Base-by-base conservation (phyloP, 2,329 filamentous ascomycete species). In the Colletotrichum tofieldiae region DNA sequence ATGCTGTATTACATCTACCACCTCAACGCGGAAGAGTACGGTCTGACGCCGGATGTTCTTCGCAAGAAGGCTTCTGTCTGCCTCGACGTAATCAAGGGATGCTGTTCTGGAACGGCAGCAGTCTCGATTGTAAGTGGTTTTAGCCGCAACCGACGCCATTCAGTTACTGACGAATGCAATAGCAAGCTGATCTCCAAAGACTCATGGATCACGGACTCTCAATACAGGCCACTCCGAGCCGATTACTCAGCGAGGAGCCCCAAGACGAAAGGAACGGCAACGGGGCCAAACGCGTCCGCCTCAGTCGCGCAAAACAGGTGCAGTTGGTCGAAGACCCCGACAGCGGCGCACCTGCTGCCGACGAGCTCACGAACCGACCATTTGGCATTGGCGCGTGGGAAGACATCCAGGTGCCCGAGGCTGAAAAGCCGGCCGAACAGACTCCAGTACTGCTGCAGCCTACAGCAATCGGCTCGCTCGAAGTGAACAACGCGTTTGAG, bases 1-100 rank as follows among this genome's bases (percentile, higher is more conserved):
- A 84, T 89, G 76, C 78, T 90, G 63, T 87, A 86, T 43, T 87
- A 88, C 73, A 84, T 84, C 2, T 84, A 86, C 62, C 86, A 87
- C 65, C 84, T 82, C 26, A 83, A 82, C 55, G 82, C 80, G 1
- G 79, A 78, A 3, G 84, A 86, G 59, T 81, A 86, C 54, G 82
- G 83, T 1, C 79, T 89, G 20, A 83, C 82, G 1, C 76, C 81
- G 4, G 87, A 87, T 16, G 81, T 82, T 20, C 84, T 89, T 29
- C 77, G 83, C 54, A 87, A 89, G 63, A 83, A 87, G 52, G 85
- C 86, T 3, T 82, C 80, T n/a, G 81, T 86, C 11, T 90, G 88
- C 66, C 77, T 89, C 16, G 83, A 84, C 18, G 85, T 87, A 7
- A 85, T 88, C 20, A 84, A 84, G 72, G 83, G 86, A 56, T 88